These are phyloP conservation scores for Spinacia oleracea DNA, from an alignment of 179 eudicot genomes.

Conservation along the genomic window DNA sequence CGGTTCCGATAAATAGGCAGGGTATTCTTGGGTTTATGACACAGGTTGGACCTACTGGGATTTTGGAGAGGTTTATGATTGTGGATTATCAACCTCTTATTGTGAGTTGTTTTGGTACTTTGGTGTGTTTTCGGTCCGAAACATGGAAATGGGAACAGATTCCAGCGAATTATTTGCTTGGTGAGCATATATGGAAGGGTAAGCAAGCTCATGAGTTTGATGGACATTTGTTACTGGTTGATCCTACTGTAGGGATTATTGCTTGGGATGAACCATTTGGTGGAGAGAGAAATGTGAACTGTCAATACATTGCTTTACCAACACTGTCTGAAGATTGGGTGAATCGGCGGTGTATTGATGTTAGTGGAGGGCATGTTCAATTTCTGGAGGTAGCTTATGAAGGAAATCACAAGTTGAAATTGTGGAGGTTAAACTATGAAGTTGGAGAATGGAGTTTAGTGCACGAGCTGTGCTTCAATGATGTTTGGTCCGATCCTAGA, in stretches of 20 bases:
- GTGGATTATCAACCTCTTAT: too few species aligned
- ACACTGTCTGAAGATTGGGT: too few species aligned
- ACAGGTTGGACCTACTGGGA: not conserved
- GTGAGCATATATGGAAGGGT: not conserved
- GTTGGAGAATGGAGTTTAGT: constrained; percentile 14
- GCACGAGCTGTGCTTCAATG: not conserved
- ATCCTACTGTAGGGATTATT: too few species aligned
- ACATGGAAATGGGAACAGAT: not conserved
- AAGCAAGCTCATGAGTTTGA: not conserved
- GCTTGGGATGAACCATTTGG: too few species aligned
- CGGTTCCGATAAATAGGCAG: not conserved
- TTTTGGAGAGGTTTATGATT: not conserved
- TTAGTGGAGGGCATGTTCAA: too few species aligned
- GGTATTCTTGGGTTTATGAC: not conserved
- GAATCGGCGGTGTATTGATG: too few species aligned
- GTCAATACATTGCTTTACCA: too few species aligned
- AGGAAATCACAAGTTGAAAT: not conserved
- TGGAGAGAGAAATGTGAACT: too few species aligned
- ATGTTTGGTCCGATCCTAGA: too few species aligned
- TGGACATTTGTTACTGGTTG: too few species aligned
- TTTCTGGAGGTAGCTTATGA: too few species aligned
- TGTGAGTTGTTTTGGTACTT: not conserved
- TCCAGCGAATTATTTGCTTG: constrained; percentile 1
- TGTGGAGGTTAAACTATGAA: constrained; percentile 13
- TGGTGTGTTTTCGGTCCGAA: not conserved